These are phyloP conservation scores for Nicotiana attenuata DNA, from an alignment of 257 asterid species.

Conservation along the genomic window DNA sequence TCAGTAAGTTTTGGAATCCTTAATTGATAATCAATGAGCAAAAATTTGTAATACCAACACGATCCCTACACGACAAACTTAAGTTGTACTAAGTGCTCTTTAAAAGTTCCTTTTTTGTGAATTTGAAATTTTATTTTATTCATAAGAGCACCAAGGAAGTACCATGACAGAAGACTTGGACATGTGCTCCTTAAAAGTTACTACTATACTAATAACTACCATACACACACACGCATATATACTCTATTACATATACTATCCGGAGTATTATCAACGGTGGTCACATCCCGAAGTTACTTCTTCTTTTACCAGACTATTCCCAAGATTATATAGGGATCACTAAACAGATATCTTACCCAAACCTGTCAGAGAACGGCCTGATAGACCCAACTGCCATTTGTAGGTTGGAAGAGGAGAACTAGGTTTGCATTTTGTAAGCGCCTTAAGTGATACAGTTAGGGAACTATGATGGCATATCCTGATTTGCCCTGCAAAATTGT, in stretches of 20 bases:
- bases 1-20: neutral
- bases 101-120: neutral
- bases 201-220: neutral
- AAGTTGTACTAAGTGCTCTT: neutral
- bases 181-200: neutral
- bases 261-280: neutral
- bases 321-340: neutral
- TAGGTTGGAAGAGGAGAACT: neutral
- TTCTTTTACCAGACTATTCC: neutral
- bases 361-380: neutral
- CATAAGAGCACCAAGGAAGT: neutral
- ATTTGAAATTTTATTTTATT: neutral
- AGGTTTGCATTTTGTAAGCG: neutral
- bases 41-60: too few relatives aligned
- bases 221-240: neutral
- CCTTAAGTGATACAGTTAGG: neutral
- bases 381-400: neutral
- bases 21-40: neutral
- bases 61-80: neutral
- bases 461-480: neutral
- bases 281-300: neutral
- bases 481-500: neutral
- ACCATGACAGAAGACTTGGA: neutral
- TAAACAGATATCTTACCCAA: neutral
- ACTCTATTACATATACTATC: neutral